Base-by-base conservation (phyloP, 192 early-diverging fungal genomes). In the Backusella sp. region DNA sequence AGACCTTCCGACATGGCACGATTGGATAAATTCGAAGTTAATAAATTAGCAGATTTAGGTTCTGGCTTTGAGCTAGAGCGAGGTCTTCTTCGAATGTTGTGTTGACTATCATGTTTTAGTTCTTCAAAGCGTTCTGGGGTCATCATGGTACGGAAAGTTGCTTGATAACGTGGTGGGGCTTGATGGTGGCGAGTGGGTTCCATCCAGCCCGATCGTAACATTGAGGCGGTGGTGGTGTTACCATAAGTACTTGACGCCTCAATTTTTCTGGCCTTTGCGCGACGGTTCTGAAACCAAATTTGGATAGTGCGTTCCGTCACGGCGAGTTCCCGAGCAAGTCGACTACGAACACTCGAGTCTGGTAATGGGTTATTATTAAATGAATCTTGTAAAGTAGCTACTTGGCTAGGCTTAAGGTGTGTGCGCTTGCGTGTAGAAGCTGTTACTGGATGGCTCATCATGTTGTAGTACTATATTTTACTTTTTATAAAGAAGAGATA, bases 231-330 rank as follows among this genome's bases (percentile, higher is more conserved):
- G 34, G 32, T 68, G 74, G 52, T 76, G 53, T 28, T 52, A 53
- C 14, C 52, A 46, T 49, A 44, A 30, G 28, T 68, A 65, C 56
- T 39, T 35, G 75, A 71, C 36, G 21, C 67, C 46, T 80, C 79
- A 72, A 87, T 85, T 62, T 88, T 87, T 81, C 94, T 91, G 28
- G 90, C 83, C 73, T 95, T 95, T 35, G 92, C 92, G 21, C 93
- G 82, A 65, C 91, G 81, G 82, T 95, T 95, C 78, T 95, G 93
- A 79, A 95, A 95, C 93, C 93, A 95, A 46, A 95, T 92, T 79
- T 95, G 93, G 65, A 95, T 90, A 86, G 76, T 86, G 28, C 93
- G 86, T 44, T 87, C 84, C 3, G 90, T 86, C 87, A 95, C 90
- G 49, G 87, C 87, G 26, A 94, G 79, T 41, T 85, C 79, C 74